These are phyloP conservation scores for Ramichloridium luteum DNA, from an alignment of 2,329 filamentous ascomycete genomes.

Conservation along the genomic window DNA sequence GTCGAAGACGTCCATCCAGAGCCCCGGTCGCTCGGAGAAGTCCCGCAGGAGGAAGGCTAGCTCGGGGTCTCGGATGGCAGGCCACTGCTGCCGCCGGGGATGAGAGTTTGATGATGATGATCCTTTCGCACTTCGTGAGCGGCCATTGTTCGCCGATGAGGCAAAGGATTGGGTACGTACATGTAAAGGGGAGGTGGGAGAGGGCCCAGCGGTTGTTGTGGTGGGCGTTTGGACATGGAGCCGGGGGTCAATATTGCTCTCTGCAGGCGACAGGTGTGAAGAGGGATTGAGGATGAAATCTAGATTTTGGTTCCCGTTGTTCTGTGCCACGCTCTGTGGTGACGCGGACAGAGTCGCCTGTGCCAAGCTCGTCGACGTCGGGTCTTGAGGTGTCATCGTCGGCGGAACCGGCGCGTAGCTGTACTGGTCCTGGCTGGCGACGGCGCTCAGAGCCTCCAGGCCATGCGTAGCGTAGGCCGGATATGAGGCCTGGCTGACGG, in stretches of 20 bases:
- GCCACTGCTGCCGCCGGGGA: conserved; percentile 8
- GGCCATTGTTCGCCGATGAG: conserved; percentile 15
- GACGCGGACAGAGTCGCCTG: background rate
- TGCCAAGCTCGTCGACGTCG: background rate
- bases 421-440: conserved; percentile 34
- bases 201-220: conserved; percentile 2
- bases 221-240: conserved; percentile 17
- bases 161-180: conserved; percentile 22
- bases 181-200: conserved; percentile 13
- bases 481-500: conserved; percentile 10
- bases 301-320: no score
- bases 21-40: conserved; percentile 46
- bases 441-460: conserved; percentile 42
- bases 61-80: conserved; percentile 20
- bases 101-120: background rate
- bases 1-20: conserved; percentile 49
- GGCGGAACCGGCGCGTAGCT: conserved; percentile 23
- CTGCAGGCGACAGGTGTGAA: conserved; percentile 23
- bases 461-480: conserved; percentile 32
- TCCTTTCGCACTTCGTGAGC: conserved; percentile 21
- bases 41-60: conserved; percentile 46
- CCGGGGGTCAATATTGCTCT: conserved; percentile 21
- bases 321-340: conserved; percentile 14
- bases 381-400: conserved; percentile 16
- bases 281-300: conserved; percentile 45